phyloP scores from a whole-genome alignment of 768 basidiomycete genomes.

The Leccinellum albellum region DNA sequence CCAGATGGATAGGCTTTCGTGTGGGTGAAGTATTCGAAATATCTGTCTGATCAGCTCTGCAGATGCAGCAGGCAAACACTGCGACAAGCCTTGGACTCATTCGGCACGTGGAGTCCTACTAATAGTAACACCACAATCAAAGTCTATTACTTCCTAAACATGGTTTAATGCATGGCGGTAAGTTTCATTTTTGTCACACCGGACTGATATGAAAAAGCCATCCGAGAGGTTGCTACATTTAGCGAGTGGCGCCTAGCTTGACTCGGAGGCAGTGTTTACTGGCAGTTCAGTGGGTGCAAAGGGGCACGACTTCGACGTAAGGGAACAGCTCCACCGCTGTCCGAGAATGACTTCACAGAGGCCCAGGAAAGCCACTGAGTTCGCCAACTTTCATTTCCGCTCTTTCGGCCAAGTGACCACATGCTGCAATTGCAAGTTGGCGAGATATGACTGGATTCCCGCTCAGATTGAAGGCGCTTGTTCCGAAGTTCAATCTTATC shows the following conservation, averaged over 20 bases:
- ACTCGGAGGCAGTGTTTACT: neutral
- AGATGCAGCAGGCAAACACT: neutral
- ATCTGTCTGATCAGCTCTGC: neutral
- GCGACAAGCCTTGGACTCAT: neutral
- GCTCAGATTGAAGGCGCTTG: neutral
- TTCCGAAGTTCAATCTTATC: neutral
- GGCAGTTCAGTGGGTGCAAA: neutral
- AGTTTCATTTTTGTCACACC: neutral
- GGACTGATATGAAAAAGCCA: neutral
- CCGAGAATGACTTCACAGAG: neutral
- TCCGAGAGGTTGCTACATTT: neutral
- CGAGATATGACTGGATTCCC: neutral
- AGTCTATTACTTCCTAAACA: neutral
- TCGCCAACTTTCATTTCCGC: slow-evolving; percentile 4
- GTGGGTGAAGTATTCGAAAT: neutral
- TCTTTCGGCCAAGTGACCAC: neutral
- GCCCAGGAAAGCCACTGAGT: neutral
- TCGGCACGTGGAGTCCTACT: neutral
- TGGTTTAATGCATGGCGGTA: neutral
- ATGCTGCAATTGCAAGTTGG: neutral
- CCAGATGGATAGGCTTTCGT: neutral
- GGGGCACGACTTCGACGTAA: neutral
- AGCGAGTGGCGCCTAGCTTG: neutral
- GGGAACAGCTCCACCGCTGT: neutral
- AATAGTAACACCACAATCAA: neutral